Percentiles rank a stretch among this genome's conserved stretches.
phyloP scores from a whole-genome alignment of 257 asterid genomes.

The Linaria vulgaris region DNA sequence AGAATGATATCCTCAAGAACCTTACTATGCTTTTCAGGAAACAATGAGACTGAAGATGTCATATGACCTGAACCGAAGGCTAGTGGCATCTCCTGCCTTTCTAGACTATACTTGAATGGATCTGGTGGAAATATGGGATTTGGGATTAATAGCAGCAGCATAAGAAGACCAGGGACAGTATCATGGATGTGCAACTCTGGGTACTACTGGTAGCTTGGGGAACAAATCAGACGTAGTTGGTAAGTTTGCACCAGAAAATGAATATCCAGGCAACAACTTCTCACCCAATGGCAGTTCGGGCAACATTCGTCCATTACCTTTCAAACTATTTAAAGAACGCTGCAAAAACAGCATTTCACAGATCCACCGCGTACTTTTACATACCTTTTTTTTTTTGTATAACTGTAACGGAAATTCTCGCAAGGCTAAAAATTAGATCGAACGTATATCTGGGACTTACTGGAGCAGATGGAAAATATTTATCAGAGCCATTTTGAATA shows the following conservation, averaged over 20 bases:
- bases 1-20: too few relatives aligned
- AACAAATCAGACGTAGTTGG: conserved; percentile 54
- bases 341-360: conserved; percentile 41
- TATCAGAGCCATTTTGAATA: conserved; percentile 24
- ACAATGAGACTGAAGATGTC: conserved; percentile 55
- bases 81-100: conserved; percentile 57
- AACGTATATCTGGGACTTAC: too few relatives aligned
- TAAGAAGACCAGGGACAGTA: conserved; percentile 43
- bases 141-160: conserved; percentile 67
- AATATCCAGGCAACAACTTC: conserved; percentile 61
- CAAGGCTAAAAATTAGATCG: too few relatives aligned
- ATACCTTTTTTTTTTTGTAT: too few relatives aligned
- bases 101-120: conserved; percentile 50
- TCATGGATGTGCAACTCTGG: conserved; percentile 43
- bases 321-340: conserved; percentile 42
- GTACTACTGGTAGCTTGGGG: conserved; percentile 75
- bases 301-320: conserved; percentile 70
- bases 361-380: neutral
- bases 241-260: conserved; percentile 49
- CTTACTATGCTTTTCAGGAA: conserved; percentile 12
- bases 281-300: conserved; percentile 76
- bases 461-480: too few relatives aligned
- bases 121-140: conserved; percentile 62
- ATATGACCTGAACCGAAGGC: conserved; percentile 53
- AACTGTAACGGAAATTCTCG: too few relatives aligned